These are phyloP conservation scores for Gleditsia sinensis DNA, from an alignment of 306 rosid species.

Conservation along the genomic window DNA sequence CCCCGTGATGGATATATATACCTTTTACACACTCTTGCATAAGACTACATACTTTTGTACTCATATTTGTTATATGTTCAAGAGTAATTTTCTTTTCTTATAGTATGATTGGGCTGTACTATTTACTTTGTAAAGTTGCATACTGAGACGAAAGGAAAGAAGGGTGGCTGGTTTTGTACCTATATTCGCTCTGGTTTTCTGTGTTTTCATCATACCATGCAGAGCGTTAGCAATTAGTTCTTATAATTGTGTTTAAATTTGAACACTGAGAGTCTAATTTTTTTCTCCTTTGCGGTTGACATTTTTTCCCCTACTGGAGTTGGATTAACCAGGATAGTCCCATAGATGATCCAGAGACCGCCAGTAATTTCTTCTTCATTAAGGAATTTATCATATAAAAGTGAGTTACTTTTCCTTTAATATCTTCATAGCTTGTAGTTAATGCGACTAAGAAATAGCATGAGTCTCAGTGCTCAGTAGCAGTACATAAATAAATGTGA, in stretches of 20 bases:
- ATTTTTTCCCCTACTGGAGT: background rate
- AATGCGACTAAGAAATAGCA: background rate
- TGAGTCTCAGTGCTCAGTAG: background rate
- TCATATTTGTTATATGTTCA: background rate
- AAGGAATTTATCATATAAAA: conserved; percentile 50
- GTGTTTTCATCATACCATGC: background rate
- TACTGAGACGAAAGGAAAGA: background rate
- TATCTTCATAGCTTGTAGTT: background rate
- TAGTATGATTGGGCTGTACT: background rate
- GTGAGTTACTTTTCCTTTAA: conserved; percentile 41
- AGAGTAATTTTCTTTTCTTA: background rate
- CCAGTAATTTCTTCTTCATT: conserved; percentile 51
- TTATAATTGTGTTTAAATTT: background rate
- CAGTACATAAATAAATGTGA: background rate
- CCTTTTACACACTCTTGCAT: background rate
- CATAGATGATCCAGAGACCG: conserved; percentile 47
- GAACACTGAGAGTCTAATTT: background rate
- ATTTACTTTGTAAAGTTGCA: background rate
- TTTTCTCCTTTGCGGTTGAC: background rate
- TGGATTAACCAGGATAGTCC: background rate
- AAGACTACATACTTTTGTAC: background rate
- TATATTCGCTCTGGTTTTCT: background rate
- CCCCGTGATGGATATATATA: background rate
- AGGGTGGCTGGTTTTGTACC: background rate
- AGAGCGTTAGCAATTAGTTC: background rate